These are phyloP conservation scores for Mycocentrospora acerina DNA, from an alignment of 2,329 filamentous ascomycete species.

Conservation along the genomic window DNA sequence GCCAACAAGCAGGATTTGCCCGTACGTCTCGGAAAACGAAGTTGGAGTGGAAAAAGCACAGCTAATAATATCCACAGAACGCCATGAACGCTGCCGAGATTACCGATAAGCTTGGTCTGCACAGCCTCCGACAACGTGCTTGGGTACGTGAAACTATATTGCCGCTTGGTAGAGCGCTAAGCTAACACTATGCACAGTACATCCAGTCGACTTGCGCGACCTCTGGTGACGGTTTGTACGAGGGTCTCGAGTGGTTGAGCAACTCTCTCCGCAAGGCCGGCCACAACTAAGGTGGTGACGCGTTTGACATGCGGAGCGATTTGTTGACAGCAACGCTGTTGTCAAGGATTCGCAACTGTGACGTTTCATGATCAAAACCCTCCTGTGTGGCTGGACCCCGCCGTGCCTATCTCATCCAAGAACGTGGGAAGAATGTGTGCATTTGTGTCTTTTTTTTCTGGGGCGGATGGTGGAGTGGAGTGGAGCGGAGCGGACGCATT, in stretches of 20 bases:
- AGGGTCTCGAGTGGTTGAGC: constrained; percentile 76
- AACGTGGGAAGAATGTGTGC: constrained; percentile 32
- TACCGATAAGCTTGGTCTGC: constrained; percentile 99
- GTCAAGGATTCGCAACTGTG: constrained; percentile 31
- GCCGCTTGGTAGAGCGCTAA: not conserved
- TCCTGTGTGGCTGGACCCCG: constrained; percentile 17
- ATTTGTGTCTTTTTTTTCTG: constrained; percentile 26
- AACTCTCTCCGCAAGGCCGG: constrained; percentile 57
- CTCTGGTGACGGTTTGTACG: constrained; percentile 98
- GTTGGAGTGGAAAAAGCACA: not conserved
- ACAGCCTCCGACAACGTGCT: constrained; percentile 96
- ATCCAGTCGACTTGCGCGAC: constrained; percentile 99
- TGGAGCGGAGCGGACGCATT: constrained; percentile 35
- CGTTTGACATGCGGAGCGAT: constrained; percentile 24
- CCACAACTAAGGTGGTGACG: constrained; percentile 44
- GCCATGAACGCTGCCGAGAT: constrained; percentile 99
- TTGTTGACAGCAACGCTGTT: constrained; percentile 32
- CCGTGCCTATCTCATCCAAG: constrained; percentile 17
- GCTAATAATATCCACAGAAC: constrained; percentile 62
- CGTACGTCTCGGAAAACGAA: constrained; percentile 57
- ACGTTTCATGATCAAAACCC: constrained; percentile 26
- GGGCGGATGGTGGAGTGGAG: constrained; percentile 43
- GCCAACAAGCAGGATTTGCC: constrained; percentile 98
- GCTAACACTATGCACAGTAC: constrained; percentile 59
- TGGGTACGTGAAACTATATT: constrained; percentile 75